Percentiles rank a stretch among this genome's conserved stretches.
Conservation (phyloP, 1,284 basidiomycete genomes). For the Cutaneotrichosporon sp. region DNA sequence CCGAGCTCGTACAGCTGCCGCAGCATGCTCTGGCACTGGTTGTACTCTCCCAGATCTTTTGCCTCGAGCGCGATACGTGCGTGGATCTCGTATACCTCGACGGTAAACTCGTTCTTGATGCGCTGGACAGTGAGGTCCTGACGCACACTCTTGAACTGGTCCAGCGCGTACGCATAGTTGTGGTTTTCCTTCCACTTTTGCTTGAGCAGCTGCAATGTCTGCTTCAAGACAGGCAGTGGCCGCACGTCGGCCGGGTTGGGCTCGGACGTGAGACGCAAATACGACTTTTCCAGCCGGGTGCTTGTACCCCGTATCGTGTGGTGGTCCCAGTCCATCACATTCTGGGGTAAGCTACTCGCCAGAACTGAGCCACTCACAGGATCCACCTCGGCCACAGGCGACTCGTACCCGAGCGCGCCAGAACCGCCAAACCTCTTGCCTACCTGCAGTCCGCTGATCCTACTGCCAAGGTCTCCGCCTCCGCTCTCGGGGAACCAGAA, state of each 20-base stretch:
- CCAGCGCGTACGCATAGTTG: slow-evolving; percentile 86
- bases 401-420: slow-evolving; percentile 33
- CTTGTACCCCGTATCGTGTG: slow-evolving; percentile 91
- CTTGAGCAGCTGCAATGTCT: slow-evolving; percentile 83
- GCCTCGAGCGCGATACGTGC: slow-evolving; percentile 93
- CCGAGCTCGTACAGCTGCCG: slow-evolving; percentile 88
- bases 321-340: slow-evolving; percentile 94
- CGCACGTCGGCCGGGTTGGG: slow-evolving; percentile 92
- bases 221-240: slow-evolving; percentile 74
- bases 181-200: slow-evolving; percentile 77
- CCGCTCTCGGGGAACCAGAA: slow-evolving; percentile 29
- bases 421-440: slow-evolving; percentile 39
- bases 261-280: slow-evolving; percentile 92
- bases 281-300: slow-evolving; percentile 87
- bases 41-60: slow-evolving; percentile 98
- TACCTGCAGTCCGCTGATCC: slow-evolving; percentile 19
- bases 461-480: slow-evolving; percentile 2
- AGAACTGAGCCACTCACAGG: slow-evolving; percentile 43
- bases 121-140: slow-evolving; percentile 99
- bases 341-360: slow-evolving; percentile 52
- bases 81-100: slow-evolving; percentile 96
- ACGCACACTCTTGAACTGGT: slow-evolving; percentile 94
- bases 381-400: slow-evolving; percentile 45
- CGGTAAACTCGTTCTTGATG: slow-evolving; percentile 98
- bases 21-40: slow-evolving; percentile 91